Evolutionary conservation across 805 yeast genomes (phyloP).

Genomic region (Saturnispora hagleri): DNA sequence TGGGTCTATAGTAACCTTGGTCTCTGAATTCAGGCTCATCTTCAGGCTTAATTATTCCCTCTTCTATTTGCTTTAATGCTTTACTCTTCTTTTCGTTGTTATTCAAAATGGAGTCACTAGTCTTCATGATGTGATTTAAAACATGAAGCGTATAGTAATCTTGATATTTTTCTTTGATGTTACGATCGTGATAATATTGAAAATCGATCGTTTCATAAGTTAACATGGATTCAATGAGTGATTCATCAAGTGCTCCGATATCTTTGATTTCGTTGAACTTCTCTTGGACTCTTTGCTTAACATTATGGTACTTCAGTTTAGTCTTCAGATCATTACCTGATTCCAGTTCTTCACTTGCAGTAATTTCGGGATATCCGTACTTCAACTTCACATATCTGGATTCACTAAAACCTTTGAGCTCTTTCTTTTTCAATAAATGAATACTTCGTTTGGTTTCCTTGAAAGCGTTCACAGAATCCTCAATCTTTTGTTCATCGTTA

Average conservation of each 20-base stretch:
- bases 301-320: conserved; percentile 28
- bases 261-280: conserved; percentile 24
- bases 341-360: conserved; percentile 7
- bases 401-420: conserved; percentile 5
- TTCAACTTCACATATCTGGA: conserved; percentile 26
- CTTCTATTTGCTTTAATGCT: conserved; percentile 29
- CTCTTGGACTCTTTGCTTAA: conserved; percentile 40
- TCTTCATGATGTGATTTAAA: conserved; percentile 75
- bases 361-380: conserved; percentile 19
- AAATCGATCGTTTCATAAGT: conserved; percentile 63
- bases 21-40: conserved; percentile 63
- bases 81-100: conserved; percentile 54
- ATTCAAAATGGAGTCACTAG: conserved; percentile 76
- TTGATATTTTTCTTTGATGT: conserved; percentile 34
- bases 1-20: conserved; percentile 94
- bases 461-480: conserved; percentile 22
- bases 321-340: conserved; percentile 7
- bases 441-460: conserved; percentile 24
- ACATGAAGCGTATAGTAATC: conserved; percentile 61
- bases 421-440: conserved; percentile 6
- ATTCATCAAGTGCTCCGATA: conserved; percentile 35
- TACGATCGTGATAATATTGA: conserved; percentile 40
- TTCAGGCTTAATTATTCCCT: conserved; percentile 21
- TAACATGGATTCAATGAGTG: conserved; percentile 55
- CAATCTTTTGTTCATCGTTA: conserved; percentile 38